Evolutionary conservation across 1,284 basidiomycete genomes (phyloP), one percentile per base, ranked within the genome.

Genomic region (Cryptococcus sp.): DNA sequence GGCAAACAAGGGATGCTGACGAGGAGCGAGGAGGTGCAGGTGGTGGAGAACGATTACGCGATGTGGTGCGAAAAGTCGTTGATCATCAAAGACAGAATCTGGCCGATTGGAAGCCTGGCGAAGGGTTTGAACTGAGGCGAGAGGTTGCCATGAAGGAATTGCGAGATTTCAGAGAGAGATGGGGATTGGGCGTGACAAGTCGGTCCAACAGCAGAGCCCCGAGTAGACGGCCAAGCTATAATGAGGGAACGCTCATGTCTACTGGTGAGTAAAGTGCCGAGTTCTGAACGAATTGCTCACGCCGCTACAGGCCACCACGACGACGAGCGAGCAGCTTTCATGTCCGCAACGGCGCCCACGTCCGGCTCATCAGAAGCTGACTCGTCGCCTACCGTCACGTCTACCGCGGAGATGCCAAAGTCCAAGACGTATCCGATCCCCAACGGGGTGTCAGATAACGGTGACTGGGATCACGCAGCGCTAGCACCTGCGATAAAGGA

Each of bases 1-100:
- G 67, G 5, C 77, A 82, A 60, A 76, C 77, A 1, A 65, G 71
- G 47, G 73, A 76, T 51, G 61, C 66, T 41, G 68, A 72, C 41
- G 64, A 66, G 27, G 74, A 75, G 49, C 50, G 52, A 19, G 59
- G 57, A 17, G 60, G 48, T n/a, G 47, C 52, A n/a, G 49, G 51
- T 8, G 46, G 57, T 8, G 48, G 50, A 15, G 55, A 63, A 20
- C 50, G 62, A 20, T 70, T 80, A 43, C 62, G 70, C 17, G 73
- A 77, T 45, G 68, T 74, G 0, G 76, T 80, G 3, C 60, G 70
- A 17, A 64, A 69, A 35, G 73, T 69, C 11, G 70, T 79, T 51
- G 71, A 69, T 20, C 61, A 67, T 35, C 73, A 72, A 40, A 62
- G 70, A 8, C 68, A 70, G 39, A 67, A 50, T 45, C 57, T 72